Evolutionary conservation across 176 grass and related monocot species (phyloP).

Genomic region (Dactylis glomerata): DNA sequence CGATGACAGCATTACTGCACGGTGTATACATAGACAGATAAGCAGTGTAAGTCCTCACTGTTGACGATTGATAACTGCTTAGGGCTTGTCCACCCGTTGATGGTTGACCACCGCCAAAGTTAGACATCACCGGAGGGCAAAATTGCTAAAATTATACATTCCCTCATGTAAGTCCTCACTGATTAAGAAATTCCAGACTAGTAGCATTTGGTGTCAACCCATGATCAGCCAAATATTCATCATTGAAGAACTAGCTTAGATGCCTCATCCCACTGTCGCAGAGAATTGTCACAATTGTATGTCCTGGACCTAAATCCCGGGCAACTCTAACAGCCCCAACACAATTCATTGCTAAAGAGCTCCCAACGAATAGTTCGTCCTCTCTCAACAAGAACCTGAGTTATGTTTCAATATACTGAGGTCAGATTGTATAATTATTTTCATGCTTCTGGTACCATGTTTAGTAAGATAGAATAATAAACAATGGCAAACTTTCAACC

Average conservation of each 20-base stretch:
- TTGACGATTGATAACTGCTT: conserved; percentile 1
- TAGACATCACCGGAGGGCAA: background rate
- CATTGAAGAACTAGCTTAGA: conserved; percentile 94
- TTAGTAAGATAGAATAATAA: background rate
- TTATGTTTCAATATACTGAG: conserved; percentile 27
- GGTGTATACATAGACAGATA: background rate
- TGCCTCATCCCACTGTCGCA: conserved; percentile 96
- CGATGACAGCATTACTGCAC: background rate
- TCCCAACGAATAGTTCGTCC: conserved; percentile 87
- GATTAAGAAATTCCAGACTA: conserved; percentile 66
- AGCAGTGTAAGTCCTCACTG: no score
- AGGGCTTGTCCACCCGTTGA: background rate
- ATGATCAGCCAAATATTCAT: conserved; percentile 74
- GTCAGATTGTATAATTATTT: conserved; percentile 21
- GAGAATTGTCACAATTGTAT: conserved; percentile 91
- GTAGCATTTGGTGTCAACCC: conserved; percentile 56
- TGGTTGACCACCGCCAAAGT: background rate
- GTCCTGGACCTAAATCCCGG: conserved; percentile 72
- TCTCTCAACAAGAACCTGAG: conserved; percentile 82
- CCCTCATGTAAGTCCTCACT: background rate
- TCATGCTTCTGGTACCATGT: background rate
- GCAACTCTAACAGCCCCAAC: conserved; percentile 86
- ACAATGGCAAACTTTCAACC: background rate
- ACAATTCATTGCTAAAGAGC: conserved; percentile 96
- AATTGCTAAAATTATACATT: conserved; percentile 2